Percentiles rank a stretch among this genome's conserved stretches.
Evolutionary conservation across 805 yeast genomes (phyloP).

Genomic region (Brettanomyces bruxellensis): DNA sequence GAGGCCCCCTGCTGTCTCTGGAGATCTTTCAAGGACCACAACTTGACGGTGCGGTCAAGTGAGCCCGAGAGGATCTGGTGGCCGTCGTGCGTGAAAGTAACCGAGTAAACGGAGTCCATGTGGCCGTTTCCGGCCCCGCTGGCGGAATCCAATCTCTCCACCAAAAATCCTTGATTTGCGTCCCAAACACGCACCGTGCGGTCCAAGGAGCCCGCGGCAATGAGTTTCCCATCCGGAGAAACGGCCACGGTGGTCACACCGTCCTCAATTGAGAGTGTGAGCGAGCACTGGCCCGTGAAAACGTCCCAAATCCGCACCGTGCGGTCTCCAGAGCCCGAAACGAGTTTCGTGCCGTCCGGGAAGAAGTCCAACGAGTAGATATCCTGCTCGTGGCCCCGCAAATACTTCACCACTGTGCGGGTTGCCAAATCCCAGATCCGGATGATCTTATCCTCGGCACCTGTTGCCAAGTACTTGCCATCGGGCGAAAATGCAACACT

Average conservation of each 20-base stretch:
- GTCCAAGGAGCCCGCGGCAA: conserved; percentile 95
- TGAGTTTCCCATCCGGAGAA: conserved; percentile 86
- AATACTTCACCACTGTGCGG: conserved; percentile 72
- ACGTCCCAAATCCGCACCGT: conserved; percentile 96
- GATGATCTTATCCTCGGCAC: conserved; percentile 83
- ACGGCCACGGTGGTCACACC: conserved; percentile 98
- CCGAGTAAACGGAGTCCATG: conserved; percentile 91
- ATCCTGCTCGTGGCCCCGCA: conserved; percentile 95
- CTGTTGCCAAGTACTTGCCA: conserved; percentile 87
- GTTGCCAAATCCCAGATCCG: conserved; percentile 93
- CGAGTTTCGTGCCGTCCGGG: conserved; percentile 88
- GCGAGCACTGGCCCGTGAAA: conserved; percentile 77
- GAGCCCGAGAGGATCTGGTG: conserved; percentile 91
- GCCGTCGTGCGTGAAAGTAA: conserved; percentile 87
- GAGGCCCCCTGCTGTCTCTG: conserved; percentile 32
- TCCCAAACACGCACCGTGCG: conserved; percentile 97
- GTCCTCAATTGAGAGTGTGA: conserved; percentile 87
- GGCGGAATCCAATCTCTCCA: conserved; percentile 87
- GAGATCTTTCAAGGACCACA: conserved; percentile 78
- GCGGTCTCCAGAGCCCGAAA: conserved; percentile 93
- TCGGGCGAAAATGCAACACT: conserved; percentile 96
- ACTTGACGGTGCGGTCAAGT: conserved; percentile 88
- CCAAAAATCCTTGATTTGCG: conserved; percentile 81
- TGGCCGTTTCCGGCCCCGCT: conserved; percentile 87
- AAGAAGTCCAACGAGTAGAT: conserved; percentile 91